phyloP scores from a whole-genome alignment of 2,329 filamentous ascomycete genomes.

The Dendryphion nanum region DNA sequence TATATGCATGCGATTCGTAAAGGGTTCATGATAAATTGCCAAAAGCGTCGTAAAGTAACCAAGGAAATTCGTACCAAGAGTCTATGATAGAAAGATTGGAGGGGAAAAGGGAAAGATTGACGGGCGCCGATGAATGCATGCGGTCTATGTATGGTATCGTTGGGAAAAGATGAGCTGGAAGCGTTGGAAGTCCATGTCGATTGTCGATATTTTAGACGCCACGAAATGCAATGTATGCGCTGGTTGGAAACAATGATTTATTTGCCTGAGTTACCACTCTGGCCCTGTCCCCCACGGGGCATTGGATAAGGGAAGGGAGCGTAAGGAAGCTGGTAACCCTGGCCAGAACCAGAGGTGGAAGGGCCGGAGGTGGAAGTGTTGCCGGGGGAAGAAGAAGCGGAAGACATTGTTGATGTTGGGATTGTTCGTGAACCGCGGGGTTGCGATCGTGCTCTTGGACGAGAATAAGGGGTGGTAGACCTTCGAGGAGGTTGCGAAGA shows the following conservation, averaged over 20 bases:
- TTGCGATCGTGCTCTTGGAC: slow-evolving; percentile 15
- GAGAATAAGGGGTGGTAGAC: slow-evolving; percentile 15
- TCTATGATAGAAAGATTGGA: neutral
- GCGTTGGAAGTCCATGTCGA: too few relatives aligned
- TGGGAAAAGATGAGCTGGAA: too few relatives aligned
- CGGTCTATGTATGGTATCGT: too few relatives aligned
- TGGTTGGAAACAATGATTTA: too few relatives aligned
- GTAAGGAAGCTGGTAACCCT: slow-evolving; percentile 33
- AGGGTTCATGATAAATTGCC: neutral
- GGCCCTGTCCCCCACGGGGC: slow-evolving; percentile 22
- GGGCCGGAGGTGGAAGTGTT: slow-evolving; percentile 31
- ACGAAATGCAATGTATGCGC: too few relatives aligned
- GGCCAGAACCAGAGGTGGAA: slow-evolving; percentile 12
- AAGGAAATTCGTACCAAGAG: neutral
- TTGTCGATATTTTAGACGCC: too few relatives aligned
- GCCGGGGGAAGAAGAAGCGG: slow-evolving; percentile 29
- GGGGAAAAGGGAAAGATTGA: too few relatives aligned
- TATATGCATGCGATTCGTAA: neutral
- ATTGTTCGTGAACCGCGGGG: slow-evolving; percentile 5
- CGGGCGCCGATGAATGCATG: too few relatives aligned
- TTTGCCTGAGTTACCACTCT: slow-evolving; percentile 12
- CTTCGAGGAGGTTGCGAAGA: slow-evolving; percentile 13
- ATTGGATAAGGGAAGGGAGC: slow-evolving; percentile 39
- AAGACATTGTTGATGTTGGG: slow-evolving; percentile 26
- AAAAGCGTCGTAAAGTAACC: too few relatives aligned